Conservation (phyloP, 2,329 filamentous ascomycete species). For the Ceratocystis ficicola region DNA sequence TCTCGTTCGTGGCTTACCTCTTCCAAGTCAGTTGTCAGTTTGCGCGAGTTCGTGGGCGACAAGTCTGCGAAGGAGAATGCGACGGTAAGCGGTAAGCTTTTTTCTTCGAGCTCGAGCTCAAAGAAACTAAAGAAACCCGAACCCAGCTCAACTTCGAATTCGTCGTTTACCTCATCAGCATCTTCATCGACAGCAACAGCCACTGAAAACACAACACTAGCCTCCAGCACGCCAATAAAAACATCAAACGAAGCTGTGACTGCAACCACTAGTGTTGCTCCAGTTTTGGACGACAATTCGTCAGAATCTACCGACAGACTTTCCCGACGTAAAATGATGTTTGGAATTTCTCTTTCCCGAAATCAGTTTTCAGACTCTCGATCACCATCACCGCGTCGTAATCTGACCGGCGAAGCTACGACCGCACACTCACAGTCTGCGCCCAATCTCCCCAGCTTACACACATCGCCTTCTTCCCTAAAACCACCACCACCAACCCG, state of each 20-base stretch:
- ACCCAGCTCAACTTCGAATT: not conserved
- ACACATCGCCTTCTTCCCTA: conserved; percentile 18
- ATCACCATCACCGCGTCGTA: conserved; percentile 21
- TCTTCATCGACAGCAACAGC: conserved; percentile 7
- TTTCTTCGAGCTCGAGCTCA: conserved; percentile 15
- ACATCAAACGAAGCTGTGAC: not conserved
- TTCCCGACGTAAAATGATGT: conserved; percentile 20
- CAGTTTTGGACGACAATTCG: conserved; percentile 14
- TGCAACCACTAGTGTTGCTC: conserved; percentile 1
- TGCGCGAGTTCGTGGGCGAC: conserved; percentile 27
- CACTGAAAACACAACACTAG: not conserved
- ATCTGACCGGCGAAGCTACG: conserved; percentile 15
- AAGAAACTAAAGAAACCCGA: conserved; percentile 13
- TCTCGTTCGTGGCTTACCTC: conserved; percentile 42
- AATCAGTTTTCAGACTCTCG: conserved; percentile 20
- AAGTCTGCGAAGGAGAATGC: conserved; percentile 24
- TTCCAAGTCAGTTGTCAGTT: conserved; percentile 34
- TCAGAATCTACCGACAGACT: conserved; percentile 15
- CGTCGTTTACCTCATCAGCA: conserved; percentile 2
- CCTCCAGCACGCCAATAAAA: not conserved
- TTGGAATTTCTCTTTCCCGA: conserved; percentile 21
- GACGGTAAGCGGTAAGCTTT: not conserved
- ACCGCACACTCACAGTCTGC: conserved; percentile 20
- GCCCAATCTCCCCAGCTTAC: conserved; percentile 19
- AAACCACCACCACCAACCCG: conserved; percentile 12